phyloP scores from a whole-genome alignment of 2,329 filamentous ascomycete genomes.

The Exophiala bonariae region DNA sequence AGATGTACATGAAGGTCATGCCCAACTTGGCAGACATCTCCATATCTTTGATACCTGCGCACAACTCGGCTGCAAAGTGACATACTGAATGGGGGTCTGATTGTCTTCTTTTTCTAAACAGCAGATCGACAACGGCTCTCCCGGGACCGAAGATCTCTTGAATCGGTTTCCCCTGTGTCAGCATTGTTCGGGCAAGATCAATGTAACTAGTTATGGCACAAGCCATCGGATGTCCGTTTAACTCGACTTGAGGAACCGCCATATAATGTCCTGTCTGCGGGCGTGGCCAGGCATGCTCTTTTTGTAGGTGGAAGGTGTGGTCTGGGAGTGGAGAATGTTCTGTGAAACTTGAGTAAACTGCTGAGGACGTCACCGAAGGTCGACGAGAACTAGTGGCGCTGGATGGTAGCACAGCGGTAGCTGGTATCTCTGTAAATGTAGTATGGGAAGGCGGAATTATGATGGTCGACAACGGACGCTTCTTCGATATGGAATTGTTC shows the following conservation, averaged over 20 bases:
- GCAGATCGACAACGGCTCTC: slow-evolving; percentile 4
- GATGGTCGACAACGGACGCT: slow-evolving; percentile 1
- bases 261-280: background rate
- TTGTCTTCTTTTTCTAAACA: slow-evolving; percentile 6
- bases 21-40: slow-evolving; percentile 5
- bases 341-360: background rate
- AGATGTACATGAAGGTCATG: slow-evolving; percentile 6
- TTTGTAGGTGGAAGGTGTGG: background rate
- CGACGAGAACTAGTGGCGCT: background rate
- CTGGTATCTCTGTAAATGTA: background rate
- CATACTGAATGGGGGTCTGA: slow-evolving; percentile 9
- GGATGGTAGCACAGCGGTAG: background rate
- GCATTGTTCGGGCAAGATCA: slow-evolving; percentile 1
- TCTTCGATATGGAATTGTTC: too few relatives aligned
- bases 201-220: slow-evolving; percentile 8
- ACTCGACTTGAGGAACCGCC: slow-evolving; percentile 4
- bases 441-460: background rate
- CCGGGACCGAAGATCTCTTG: slow-evolving; percentile 6
- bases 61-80: slow-evolving; percentile 9
- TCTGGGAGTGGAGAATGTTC: background rate
- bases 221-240: background rate
- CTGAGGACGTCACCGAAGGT: background rate
- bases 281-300: background rate
- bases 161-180: slow-evolving; percentile 1
- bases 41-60: slow-evolving; percentile 1